Conservation (phyloP, 768 basidiomycete genomes). For the Leccinum boreale region DNA sequence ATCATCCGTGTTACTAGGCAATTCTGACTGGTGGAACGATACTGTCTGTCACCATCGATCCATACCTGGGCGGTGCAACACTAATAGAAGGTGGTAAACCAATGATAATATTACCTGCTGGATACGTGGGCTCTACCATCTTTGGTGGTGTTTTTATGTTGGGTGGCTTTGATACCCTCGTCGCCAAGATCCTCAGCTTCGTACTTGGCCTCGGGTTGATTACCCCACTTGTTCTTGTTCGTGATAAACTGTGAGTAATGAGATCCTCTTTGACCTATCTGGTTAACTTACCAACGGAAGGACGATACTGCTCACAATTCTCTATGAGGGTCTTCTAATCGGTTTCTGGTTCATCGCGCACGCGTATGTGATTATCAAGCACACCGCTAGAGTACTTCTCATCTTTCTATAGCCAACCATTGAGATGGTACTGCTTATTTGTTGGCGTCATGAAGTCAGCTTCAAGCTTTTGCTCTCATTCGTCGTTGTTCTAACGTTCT, state of each 20-base stretch:
- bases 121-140: conserved; percentile 80
- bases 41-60: conserved; percentile 79
- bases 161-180: conserved; percentile 84
- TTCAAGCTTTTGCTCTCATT: conserved; percentile 8
- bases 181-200: conserved; percentile 91
- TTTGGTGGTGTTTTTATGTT: conserved; percentile 82
- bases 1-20: conserved; percentile 43
- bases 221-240: conserved; percentile 80
- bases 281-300: conserved; percentile 39
- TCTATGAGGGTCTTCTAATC: conserved; percentile 83
- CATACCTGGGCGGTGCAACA: conserved; percentile 60
- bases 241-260: conserved; percentile 78
- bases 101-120: conserved; percentile 67
- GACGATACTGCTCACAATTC: conserved; percentile 77
- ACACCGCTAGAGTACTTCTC: conserved; percentile 4
- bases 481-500: conserved; percentile 5
- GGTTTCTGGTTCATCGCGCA: conserved; percentile 97
- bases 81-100: conserved; percentile 77
- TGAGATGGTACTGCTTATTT: conserved; percentile 83
- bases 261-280: background rate
- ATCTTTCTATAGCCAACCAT: conserved; percentile 52
- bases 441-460: conserved; percentile 82
- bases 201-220: conserved; percentile 83
- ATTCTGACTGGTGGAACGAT: conserved; percentile 78
- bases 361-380: conserved; percentile 49